Evolutionary conservation across 108 stramenopile genomes (phyloP).

Genomic region (Nannochloropsis oceanica): DNA sequence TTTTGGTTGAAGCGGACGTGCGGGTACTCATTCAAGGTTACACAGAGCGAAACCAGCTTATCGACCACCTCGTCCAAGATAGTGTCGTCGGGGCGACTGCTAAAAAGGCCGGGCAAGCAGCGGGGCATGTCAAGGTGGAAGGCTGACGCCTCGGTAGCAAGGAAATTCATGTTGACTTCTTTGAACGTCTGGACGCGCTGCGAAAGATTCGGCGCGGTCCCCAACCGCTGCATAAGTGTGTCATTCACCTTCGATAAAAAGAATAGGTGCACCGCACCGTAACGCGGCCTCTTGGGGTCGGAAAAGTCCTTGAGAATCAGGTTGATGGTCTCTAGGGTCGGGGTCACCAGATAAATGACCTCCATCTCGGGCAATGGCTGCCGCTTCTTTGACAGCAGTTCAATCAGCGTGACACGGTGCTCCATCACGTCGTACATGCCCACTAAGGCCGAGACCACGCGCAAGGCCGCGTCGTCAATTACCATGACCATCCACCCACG

Average conservation of each 20-base stretch:
- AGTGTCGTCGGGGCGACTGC: neutral
- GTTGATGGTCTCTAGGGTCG: constrained; percentile 54
- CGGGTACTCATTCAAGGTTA: constrained; percentile 89
- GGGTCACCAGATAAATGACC: constrained; percentile 69
- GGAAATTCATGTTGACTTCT: constrained; percentile 86
- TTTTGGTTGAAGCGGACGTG: constrained; percentile 56
- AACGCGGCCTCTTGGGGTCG: constrained; percentile 48
- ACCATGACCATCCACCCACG: constrained; percentile 41
- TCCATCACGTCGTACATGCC: constrained; percentile 50
- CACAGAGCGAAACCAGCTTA: constrained; percentile 83
- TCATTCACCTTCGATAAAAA: constrained; percentile 61
- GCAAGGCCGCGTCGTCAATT: constrained; percentile 39
- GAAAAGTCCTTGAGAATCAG: constrained; percentile 53
- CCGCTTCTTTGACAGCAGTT: constrained; percentile 61
- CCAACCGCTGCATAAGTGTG: constrained; percentile 51
- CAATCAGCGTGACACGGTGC: constrained; percentile 64
- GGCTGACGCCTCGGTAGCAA: constrained; percentile 64
- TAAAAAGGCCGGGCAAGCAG: constrained; percentile 1
- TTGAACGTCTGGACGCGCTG: constrained; percentile 57
- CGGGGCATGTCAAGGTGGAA: constrained; percentile 68
- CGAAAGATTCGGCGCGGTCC: constrained; percentile 58
- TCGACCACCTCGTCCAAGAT: constrained; percentile 27
- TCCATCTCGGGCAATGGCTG: constrained; percentile 84
- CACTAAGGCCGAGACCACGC: constrained; percentile 40
- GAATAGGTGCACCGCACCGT: constrained; percentile 64